Conservation (phyloP, 371 early-diverging fungal genomes). For the Syncephalastrum racemosum region DNA sequence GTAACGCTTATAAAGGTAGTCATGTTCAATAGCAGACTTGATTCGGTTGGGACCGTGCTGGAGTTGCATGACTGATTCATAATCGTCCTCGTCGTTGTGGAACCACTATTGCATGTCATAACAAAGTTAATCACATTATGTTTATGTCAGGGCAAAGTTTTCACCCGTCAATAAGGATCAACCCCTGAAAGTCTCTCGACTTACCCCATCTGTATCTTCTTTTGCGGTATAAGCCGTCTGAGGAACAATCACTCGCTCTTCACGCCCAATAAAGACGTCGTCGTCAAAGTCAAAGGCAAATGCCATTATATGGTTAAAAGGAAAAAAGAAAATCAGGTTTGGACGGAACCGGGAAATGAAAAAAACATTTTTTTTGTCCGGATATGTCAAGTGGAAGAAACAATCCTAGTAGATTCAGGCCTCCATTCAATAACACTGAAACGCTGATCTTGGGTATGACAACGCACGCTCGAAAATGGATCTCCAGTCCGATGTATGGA, state of each 20-base stretch:
- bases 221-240: conserved; percentile 36
- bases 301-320: conserved; percentile 1
- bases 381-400: too few species aligned
- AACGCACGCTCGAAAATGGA: too few species aligned
- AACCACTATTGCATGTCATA: conserved; percentile 35
- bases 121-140: background rate
- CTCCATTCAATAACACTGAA: too few species aligned
- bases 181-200: background rate
- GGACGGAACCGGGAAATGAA: too few species aligned
- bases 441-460: too few species aligned
- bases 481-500: too few species aligned
- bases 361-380: too few species aligned
- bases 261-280: conserved; percentile 39
- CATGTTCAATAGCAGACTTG: conserved; percentile 39
- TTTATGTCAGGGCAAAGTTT: conserved; percentile 1
- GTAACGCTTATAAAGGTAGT: conserved; percentile 42
- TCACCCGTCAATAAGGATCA: conserved; percentile 2
- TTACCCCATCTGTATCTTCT: conserved; percentile 46
- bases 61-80: conserved; percentile 35
- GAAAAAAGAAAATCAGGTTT: background rate
- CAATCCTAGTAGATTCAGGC: too few species aligned
- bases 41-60: conserved; percentile 44
- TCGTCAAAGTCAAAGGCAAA: conserved; percentile 45
- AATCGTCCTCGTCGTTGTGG: conserved; percentile 19
- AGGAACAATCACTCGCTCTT: conserved; percentile 19